phyloP scores from a whole-genome alignment of 805 yeast genomes.

The Candida fluviatilis region DNA sequence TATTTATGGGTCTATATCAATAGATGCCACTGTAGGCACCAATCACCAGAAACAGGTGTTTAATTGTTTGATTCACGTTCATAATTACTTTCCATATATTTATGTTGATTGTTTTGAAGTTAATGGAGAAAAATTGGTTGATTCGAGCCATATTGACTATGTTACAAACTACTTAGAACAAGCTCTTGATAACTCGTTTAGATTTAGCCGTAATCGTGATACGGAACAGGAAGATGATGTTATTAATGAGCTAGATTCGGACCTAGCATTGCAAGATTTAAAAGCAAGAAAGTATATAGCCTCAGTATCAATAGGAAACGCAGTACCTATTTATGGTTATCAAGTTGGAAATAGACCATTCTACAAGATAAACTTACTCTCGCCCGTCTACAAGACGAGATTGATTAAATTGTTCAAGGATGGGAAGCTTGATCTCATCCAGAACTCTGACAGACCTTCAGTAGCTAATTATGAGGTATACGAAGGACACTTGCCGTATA shows the following conservation, averaged over 20 bases:
- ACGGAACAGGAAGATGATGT: constrained; percentile 9
- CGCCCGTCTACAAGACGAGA: constrained; percentile 56
- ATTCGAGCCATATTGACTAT: constrained; percentile 19
- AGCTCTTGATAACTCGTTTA: constrained; percentile 36
- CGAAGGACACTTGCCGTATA: constrained; percentile 79
- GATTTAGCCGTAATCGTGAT: constrained; percentile 13
- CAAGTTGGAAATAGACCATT: constrained; percentile 59
- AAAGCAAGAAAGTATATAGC: constrained; percentile 45
- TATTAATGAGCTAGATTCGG: constrained; percentile 8
- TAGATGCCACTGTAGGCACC: constrained; percentile 48
- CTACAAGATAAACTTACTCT: constrained; percentile 63
- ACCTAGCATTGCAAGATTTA: not conserved
- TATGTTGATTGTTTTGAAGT: constrained; percentile 58
- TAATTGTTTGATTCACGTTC: constrained; percentile 59
- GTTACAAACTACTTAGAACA: constrained; percentile 45
- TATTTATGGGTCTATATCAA: constrained; percentile 64
- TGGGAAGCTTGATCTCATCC: constrained; percentile 5
- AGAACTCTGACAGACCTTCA: constrained; percentile 1
- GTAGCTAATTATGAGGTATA: constrained; percentile 23
- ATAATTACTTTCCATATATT: constrained; percentile 80
- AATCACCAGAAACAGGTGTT: constrained; percentile 17
- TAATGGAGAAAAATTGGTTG: constrained; percentile 7
- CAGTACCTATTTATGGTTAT: constrained; percentile 81
- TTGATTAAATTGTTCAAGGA: constrained; percentile 45
- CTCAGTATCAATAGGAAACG: constrained; percentile 62